phyloP scores from a whole-genome alignment of 2,329 filamentous ascomycete genomes.

The Incumbomyces lentus region DNA sequence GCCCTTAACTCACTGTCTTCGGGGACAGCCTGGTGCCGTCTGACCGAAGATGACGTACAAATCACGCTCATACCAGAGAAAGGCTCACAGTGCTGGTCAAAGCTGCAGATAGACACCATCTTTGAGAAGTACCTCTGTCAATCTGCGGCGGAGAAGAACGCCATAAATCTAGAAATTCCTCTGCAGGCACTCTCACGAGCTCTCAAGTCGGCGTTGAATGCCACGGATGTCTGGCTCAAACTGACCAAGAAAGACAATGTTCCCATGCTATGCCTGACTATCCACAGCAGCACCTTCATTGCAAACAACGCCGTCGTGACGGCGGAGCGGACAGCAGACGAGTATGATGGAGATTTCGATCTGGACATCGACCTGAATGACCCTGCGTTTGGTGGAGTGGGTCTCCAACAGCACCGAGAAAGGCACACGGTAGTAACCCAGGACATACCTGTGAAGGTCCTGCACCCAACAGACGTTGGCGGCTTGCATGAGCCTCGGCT shows the following conservation, averaged over 20 bases:
- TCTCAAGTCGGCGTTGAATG: slow-evolving; percentile 77
- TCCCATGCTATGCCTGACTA: slow-evolving; percentile 80
- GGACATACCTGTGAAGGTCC: slow-evolving; percentile 86
- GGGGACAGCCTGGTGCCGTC: slow-evolving; percentile 70
- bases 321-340: slow-evolving; percentile 22
- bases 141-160: slow-evolving; percentile 70
- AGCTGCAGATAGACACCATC: slow-evolving; percentile 59
- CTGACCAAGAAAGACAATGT: slow-evolving; percentile 86
- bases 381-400: slow-evolving; percentile 30
- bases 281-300: slow-evolving; percentile 62
- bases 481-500: slow-evolving; percentile 87
- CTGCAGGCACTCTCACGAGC: slow-evolving; percentile 80
- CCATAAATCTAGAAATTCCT: slow-evolving; percentile 92
- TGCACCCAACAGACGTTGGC: slow-evolving; percentile 74
- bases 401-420: slow-evolving; percentile 52
- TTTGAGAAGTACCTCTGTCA: slow-evolving; percentile 86
- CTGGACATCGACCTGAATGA: slow-evolving; percentile 31
- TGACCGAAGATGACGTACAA: slow-evolving; percentile 76
- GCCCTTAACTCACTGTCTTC: slow-evolving; percentile 61
- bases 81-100: slow-evolving; percentile 95
- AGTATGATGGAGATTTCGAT: slow-evolving; percentile 17
- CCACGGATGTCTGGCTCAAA: slow-evolving; percentile 70
- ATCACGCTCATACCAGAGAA: slow-evolving; percentile 94
- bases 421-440: slow-evolving; percentile 90
- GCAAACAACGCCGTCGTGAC: slow-evolving; percentile 38